A percentile compares a stretch with the other conserved stretches of the same genome.
Evolutionary conservation across 352 stramenopile genomes (phyloP).

Genomic region (Saprolegnia diclina): DNA sequence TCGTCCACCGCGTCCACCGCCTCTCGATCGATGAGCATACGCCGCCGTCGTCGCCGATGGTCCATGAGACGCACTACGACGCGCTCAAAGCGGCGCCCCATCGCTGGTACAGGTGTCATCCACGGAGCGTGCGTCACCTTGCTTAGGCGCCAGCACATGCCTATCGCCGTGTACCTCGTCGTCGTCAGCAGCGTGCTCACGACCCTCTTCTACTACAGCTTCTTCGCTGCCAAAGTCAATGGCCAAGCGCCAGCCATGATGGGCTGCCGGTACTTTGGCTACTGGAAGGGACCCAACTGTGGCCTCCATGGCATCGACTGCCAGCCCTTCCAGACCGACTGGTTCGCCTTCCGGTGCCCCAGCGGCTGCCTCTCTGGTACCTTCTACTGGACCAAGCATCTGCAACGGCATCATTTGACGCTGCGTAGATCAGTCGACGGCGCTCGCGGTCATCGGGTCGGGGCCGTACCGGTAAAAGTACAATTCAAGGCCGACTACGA

Average conservation of each 20-base stretch:
- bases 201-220: constrained; percentile 67
- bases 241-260: constrained; percentile 44
- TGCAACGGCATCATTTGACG: background rate
- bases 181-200: constrained; percentile 41
- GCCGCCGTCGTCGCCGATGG: background rate
- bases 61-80: background rate
- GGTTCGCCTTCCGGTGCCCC: constrained; percentile 61
- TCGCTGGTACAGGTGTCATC: background rate
- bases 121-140: background rate
- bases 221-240: constrained; percentile 52
- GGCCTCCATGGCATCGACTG: constrained; percentile 60
- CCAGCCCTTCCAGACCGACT: constrained; percentile 51
- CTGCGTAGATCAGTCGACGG: constrained; percentile 50
- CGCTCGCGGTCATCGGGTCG: constrained; percentile 61
- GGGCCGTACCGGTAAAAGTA: constrained; percentile 44
- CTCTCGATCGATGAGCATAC: background rate
- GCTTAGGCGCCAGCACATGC: constrained; percentile 30
- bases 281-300: constrained; percentile 40
- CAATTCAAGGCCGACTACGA: constrained; percentile 26
- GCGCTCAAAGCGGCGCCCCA: background rate
- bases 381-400: background rate
- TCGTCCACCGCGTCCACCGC: background rate
- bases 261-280: constrained; percentile 62
- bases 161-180: constrained; percentile 43
- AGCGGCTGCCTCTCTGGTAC: constrained; percentile 57